phyloP scores from a whole-genome alignment of 257 asterid genomes.

The Knoxia roxburghii region DNA sequence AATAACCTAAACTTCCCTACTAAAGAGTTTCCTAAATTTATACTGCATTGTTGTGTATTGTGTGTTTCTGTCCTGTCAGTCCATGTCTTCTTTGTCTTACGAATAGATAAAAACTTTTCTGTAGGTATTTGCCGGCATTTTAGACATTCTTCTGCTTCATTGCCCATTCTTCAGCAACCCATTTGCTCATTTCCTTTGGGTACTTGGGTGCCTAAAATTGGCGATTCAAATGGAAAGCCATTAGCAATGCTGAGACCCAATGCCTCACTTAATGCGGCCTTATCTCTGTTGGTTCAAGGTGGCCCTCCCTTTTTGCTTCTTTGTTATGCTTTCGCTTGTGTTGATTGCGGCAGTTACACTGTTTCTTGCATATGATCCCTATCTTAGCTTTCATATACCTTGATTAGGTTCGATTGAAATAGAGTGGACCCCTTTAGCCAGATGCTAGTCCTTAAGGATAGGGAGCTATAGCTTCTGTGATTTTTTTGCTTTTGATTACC shows the following conservation, averaged over 20 bases:
- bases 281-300: constrained; percentile 63
- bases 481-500: background rate
- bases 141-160: constrained; percentile 64
- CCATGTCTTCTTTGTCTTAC: constrained; percentile 19
- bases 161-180: constrained; percentile 75
- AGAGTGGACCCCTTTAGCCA: background rate
- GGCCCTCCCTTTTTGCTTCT: constrained; percentile 16
- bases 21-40: too few relatives aligned
- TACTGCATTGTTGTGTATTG: too few relatives aligned
- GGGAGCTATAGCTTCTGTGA: background rate
- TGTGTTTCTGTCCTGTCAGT: too few relatives aligned
- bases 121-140: constrained; percentile 70
- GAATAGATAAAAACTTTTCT: constrained; percentile 1
- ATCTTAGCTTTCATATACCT: background rate
- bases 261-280: constrained; percentile 64
- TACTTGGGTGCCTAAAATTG: constrained; percentile 72
- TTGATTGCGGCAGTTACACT: constrained; percentile 17
- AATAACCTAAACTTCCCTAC: too few relatives aligned
- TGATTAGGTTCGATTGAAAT: background rate
- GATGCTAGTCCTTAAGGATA: background rate
- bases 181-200: constrained; percentile 63
- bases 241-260: constrained; percentile 57
- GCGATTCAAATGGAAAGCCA: constrained; percentile 58
- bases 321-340: constrained; percentile 1
- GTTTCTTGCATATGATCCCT: constrained; percentile 43